Evolutionary conservation across 1,284 basidiomycete genomes (phyloP), one percentile per base, ranked within the genome.

Genomic region (Paramarasmius palmivorus): DNA sequence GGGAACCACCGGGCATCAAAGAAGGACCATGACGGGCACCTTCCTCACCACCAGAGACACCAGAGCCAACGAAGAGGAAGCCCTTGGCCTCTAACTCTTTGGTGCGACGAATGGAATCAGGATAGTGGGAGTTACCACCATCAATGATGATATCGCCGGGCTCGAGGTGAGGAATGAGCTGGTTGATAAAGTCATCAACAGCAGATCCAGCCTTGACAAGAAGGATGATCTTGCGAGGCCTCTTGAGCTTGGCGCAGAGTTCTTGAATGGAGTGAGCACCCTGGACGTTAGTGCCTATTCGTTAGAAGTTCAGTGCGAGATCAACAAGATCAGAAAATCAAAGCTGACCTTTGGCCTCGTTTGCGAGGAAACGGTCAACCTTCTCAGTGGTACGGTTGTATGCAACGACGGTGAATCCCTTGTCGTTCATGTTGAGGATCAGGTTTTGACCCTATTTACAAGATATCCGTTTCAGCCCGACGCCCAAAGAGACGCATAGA

Each of bases 31-130:
- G 73, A 62, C 97, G 90, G 62, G 97, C 97, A 76, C 97, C 97
- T 75, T 99, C 97, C 78, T 99, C 97, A 77, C 97, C 97, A 71
- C 97, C 97, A 49, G 96, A 99, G 57, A 99, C 97, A 83, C 97
- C 97, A 59, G 93, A 96, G 62, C 97, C 97, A 65, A 99, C 96
- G 65, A 96, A 99, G 65, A 98, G 85, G 63, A 98, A 77, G 51
- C 95, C 95, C 80, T 98, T 95, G 57, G 83, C 71, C 77, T 98
- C 95, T 65, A 99, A 88, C 70, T 95, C 94, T 72, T 94, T 77
- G 69, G 87, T 83, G 68, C 97, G 93, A 67, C 97, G 93, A 76
- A 95, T 96, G 51, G 94, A 92, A 75, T 99, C 97, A 60, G 97
- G 96, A 80, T 93, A 99, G 79, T 99, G 95, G 54, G 95, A 98